Conservation (phyloP, 495 filamentous ascomycete species). For the Neurospora pannonica region DNA sequence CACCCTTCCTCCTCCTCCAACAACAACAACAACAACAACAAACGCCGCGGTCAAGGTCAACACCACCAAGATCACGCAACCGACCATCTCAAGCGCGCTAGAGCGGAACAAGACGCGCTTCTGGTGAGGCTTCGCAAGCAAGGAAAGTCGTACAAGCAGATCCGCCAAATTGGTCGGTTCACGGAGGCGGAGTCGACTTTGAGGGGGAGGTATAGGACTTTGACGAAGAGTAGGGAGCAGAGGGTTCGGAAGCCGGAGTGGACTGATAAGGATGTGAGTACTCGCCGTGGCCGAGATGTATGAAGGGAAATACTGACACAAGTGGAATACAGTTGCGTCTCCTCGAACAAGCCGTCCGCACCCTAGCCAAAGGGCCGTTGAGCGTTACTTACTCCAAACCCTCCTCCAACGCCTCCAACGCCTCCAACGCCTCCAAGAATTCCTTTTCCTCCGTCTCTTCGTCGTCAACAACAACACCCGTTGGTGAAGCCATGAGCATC, state of each 20-base stretch:
- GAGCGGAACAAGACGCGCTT: slow-evolving; percentile 45
- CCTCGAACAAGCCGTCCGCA: slow-evolving; percentile 38
- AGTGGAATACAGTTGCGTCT: slow-evolving; percentile 32
- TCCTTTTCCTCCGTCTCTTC: neutral
- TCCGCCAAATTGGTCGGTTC: slow-evolving; percentile 55
- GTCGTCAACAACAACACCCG: neutral
- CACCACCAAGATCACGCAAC: neutral
- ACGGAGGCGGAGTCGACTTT: slow-evolving; percentile 81
- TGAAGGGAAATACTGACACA: neutral
- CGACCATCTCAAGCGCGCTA: neutral
- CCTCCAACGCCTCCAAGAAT: neutral
- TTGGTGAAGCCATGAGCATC: neutral
- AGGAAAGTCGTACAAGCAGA: slow-evolving; percentile 75
- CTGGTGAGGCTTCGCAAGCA: slow-evolving; percentile 52
- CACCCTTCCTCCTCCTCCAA: neutral
- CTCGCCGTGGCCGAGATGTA: neutral
- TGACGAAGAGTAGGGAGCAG: slow-evolving; percentile 68
- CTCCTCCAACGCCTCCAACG: too few relatives aligned
- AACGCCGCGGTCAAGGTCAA: neutral
- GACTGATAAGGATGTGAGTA: slow-evolving; percentile 66
- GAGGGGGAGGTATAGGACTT: slow-evolving; percentile 64
- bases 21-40: neutral
- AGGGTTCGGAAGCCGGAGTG: slow-evolving; percentile 73
- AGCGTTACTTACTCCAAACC: neutral
- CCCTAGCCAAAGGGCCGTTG: slow-evolving; percentile 13